Evolutionary conservation across 306 rosid genomes (phyloP).

Genomic region (Pyrus pyrifolia): DNA sequence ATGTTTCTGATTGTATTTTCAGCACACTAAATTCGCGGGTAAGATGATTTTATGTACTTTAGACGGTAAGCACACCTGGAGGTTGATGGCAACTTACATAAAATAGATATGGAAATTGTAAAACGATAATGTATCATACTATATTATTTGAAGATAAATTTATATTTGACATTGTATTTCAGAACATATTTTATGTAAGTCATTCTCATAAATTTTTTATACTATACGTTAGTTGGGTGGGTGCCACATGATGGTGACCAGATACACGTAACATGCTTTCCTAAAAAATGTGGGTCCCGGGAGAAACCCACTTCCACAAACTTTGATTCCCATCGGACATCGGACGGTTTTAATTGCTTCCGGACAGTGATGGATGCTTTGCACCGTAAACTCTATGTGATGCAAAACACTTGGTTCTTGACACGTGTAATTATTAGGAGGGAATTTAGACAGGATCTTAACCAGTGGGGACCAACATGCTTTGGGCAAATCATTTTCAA

Average conservation of each 20-base stretch:
- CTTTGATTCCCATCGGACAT: constrained; percentile 20
- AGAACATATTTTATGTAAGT: too few species aligned
- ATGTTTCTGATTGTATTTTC: rapidly evolving
- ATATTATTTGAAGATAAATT: too few species aligned
- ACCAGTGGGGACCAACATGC: constrained; percentile 23
- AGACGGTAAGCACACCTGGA: neutral
- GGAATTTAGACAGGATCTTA: constrained; percentile 2
- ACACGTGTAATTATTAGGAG: constrained; percentile 31
- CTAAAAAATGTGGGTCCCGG: constrained; percentile 1
- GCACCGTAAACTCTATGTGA: neutral
- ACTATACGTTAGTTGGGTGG: constrained; percentile 19
- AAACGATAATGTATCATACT: rapidly evolving
- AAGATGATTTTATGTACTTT: neutral
- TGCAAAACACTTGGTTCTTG: neutral
- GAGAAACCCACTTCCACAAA: neutral
- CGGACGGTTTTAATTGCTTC: neutral
- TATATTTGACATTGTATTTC: too few species aligned
- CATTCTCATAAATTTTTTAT: too few species aligned
- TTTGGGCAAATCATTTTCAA: constrained; percentile 27
- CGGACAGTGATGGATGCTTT: neutral
- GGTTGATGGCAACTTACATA: neutral
- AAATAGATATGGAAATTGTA: rapidly evolving
- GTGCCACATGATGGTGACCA: constrained; percentile 17
- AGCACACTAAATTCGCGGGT: neutral
- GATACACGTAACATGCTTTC: constrained; percentile 17